A percentile compares a stretch with the other conserved stretches of the same genome.
phyloP scores from a whole-genome alignment of 768 basidiomycete species.

The Termitomyces sp. region DNA sequence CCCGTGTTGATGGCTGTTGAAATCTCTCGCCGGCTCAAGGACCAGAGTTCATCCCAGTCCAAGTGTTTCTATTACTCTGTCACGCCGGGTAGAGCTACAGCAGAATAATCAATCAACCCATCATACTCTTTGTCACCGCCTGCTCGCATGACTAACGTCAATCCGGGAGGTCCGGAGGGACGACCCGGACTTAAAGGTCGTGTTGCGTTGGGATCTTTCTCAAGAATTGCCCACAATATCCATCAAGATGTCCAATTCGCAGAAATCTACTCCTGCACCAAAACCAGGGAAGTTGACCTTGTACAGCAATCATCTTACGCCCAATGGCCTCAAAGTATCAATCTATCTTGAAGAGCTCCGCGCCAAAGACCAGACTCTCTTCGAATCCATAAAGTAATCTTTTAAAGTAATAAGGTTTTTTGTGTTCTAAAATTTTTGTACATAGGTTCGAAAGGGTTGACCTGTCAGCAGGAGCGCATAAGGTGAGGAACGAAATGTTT shows the following conservation, averaged over 20 bases:
- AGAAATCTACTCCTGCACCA: neutral
- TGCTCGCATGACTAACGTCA: neutral
- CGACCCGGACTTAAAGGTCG: neutral
- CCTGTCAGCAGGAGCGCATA: conserved; percentile 6
- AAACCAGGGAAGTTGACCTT: conserved; percentile 11
- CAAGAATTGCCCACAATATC: neutral
- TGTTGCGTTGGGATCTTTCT: neutral
- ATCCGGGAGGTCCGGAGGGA: neutral
- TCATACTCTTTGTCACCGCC: neutral
- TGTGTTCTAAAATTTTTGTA: neutral
- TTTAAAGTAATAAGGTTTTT: neutral
- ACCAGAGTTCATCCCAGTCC: neutral
- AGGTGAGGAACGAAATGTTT: neutral
- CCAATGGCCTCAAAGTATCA: conserved; percentile 18
- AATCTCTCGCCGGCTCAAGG: neutral
- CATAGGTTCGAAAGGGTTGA: conserved; percentile 10
- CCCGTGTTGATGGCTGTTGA: conserved; percentile 8
- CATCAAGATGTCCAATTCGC: neutral
- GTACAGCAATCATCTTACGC: conserved; percentile 16
- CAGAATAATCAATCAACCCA: neutral
- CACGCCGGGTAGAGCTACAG: neutral
- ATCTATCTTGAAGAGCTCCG: conserved; percentile 15
- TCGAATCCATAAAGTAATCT: conserved; percentile 4
- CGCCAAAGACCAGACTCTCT: conserved; percentile 4
- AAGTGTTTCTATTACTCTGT: neutral